A percentile compares a stretch with the other conserved stretches of the same genome.
Conservation (phyloP, 768 basidiomycete genomes). For the Auricularia cornea region DNA sequence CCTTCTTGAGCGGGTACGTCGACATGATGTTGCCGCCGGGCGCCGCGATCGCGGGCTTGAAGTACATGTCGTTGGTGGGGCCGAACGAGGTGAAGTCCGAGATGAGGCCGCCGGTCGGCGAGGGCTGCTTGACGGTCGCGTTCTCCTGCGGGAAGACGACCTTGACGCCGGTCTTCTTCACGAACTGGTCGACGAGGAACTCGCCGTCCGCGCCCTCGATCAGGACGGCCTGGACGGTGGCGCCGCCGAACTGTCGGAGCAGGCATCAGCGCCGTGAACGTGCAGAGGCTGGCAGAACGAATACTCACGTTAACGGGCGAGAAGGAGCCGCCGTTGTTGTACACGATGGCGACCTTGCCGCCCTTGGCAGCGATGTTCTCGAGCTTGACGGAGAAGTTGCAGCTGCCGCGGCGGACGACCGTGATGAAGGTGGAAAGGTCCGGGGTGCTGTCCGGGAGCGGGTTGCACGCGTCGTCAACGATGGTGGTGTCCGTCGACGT, state of each 20-base stretch:
- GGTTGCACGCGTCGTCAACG: conserved; percentile 23
- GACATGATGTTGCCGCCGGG: conserved; percentile 14
- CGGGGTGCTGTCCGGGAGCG: conserved; percentile 19
- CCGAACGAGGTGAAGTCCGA: conserved; percentile 23
- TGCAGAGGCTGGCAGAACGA: not conserved
- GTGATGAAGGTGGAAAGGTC: conserved; percentile 24
- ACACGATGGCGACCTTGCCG: conserved; percentile 9
- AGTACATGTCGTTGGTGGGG: conserved; percentile 26
- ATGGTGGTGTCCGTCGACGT: conserved; percentile 19
- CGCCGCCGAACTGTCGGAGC: not conserved
- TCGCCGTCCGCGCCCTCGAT: conserved; percentile 9
- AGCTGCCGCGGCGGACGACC: conserved; percentile 27
- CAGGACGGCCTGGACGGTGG: conserved; percentile 6
- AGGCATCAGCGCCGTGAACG: not conserved
- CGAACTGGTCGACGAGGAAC: conserved; percentile 8
- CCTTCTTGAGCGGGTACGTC: conserved; percentile 10
- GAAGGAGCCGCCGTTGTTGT: conserved; percentile 8
- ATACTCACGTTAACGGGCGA: not conserved
- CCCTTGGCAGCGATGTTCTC: conserved; percentile 15
- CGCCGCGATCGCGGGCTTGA: conserved; percentile 15
- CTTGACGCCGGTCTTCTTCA: conserved; percentile 2
- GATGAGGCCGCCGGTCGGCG: conserved; percentile 22
- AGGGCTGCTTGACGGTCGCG: conserved; percentile 14
- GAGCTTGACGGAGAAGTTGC: conserved; percentile 21
- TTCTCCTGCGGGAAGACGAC: conserved; percentile 8